Conservation (phyloP, 306 rosid genomes). For the Parietaria judaica region DNA sequence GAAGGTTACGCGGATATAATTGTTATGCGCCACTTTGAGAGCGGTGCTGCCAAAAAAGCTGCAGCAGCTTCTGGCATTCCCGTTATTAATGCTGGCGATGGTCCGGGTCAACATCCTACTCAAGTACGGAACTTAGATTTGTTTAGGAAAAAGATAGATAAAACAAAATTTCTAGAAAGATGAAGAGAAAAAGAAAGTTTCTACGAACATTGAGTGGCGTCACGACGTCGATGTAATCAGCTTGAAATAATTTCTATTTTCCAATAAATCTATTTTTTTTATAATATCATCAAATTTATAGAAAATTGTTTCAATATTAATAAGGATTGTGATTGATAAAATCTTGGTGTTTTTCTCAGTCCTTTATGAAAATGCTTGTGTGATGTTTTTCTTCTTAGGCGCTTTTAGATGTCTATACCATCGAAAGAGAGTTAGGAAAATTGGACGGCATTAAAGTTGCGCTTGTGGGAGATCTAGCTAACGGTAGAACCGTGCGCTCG, state of each 20-base stretch:
- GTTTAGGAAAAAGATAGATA: too few species aligned
- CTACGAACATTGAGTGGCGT: too few species aligned
- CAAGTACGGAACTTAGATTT: constrained; percentile 35
- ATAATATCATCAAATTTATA: too few species aligned
- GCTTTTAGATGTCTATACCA: constrained; percentile 72
- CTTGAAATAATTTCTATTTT: too few species aligned
- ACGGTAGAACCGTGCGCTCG: constrained; percentile 85
- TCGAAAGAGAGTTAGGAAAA: constrained; percentile 71
- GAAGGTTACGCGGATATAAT: constrained; percentile 86
- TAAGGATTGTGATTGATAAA: background rate
- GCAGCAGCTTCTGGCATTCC: constrained; percentile 72
- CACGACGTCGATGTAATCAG: too few species aligned
- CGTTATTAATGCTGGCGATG: constrained; percentile 91
- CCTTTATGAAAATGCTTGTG: background rate
- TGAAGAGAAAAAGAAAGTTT: too few species aligned
- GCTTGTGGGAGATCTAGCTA: constrained; percentile 85
- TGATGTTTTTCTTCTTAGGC: constrained; percentile 34
- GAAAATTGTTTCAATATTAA: background rate
- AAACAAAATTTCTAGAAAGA: too few species aligned
- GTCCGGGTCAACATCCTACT: constrained; percentile 93
- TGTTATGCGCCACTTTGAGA: constrained; percentile 89
- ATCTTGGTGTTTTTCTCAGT: background rate
- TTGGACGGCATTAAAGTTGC: constrained; percentile 72
- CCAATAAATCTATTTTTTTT: too few species aligned
- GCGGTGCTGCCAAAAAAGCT: constrained; percentile 92